Base-by-base conservation (phyloP, 1,139 yeast genomes). In the Groenewaldozyma auringiensis region DNA sequence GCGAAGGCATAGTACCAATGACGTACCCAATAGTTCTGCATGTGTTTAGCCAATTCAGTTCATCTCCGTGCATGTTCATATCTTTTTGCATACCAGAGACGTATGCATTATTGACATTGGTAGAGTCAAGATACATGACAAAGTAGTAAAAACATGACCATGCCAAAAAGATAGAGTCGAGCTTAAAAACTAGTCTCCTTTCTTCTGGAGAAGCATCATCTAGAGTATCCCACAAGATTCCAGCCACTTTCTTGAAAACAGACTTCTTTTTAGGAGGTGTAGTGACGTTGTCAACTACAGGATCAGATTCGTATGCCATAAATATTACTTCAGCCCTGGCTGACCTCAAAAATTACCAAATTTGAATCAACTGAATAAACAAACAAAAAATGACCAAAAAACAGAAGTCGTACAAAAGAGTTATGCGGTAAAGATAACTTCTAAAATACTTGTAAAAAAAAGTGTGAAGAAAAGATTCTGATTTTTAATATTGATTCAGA, bases 11-110 rank as follows among this genome's bases (percentile, higher is more conserved):
- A 58, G 78, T 82, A 58, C 78, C 77, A 18, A 81, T 63, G 38
- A 78, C 71, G 53, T 74, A 72, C 47, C 84, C 87, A 47, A 78
- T 72, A 35, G 66, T 71, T 60, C 74, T 80, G 60, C 79, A 63
- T 17, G 76, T 78, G 54, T 75, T 80, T 3, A 83, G 76, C 55
- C 77, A 66, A 47, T 76, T 79, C 62, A 76, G 74, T 56, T 81
- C 83, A 51, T 79, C 79, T 13, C 84, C 84, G 51, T 69, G 61
- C 76, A 83, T 75, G 16, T 71, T 67, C 39, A 59, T 50, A 43
- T 60, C 64, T 13, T 45, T 53, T 37, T 48, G 42, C 59, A 60
- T 60, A 8, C 61, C 58, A n/a, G 60, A 50, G 3, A 59, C 55
- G 40, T 57, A 60, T 4, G 64, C 64, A 37, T 60, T 60, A 40